Evolutionary conservation across 2,329 filamentous ascomycete species (phyloP), one percentile per base, ranked within the genome.

Genomic region (Aspergillus hiratsukae): DNA sequence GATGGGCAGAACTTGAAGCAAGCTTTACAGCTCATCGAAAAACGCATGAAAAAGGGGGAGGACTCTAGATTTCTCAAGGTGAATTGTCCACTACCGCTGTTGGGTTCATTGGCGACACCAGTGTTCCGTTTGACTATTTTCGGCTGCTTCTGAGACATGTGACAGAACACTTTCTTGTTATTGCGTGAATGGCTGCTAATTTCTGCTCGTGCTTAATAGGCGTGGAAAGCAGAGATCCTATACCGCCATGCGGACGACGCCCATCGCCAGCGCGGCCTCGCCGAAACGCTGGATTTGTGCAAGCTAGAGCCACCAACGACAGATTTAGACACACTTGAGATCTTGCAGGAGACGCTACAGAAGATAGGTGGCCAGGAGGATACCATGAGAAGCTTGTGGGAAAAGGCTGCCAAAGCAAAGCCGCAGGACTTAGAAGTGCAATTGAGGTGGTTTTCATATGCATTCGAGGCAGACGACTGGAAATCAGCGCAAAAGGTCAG

Each of bases 21-120:
- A 62, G 78, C 78, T 6, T 61, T 80, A 54, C 76, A 80, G 63
- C 66, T 80, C 21, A 78, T 78, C 52, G 77, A 80, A 57, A 80
- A 80, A 60, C 79, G 78, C 52, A 76, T 80, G 61, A 82, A 85
- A 70, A 86, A 86, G 63, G 76, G 76, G 35, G 77, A 80, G 61
- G 70, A 77, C 55, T 76, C 75, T 4, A 64, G 69, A 3, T 76
- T 76, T 57, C 56, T 78, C 31, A 73, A 66, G 62, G 75, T 75
- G 54, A 59, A 70, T 63, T 25, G 10, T 19, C 11, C 45, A 28
- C 11, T 8, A 23, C 21, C 11, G 21, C 19, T 27, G 9, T 25
- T 46, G 21, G 4, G 19, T 27, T 46, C 7, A 25, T 25, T 19
- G n/a, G 41, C 19, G 19, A 4, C 6, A 19, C 5, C 43, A 46